These are phyloP conservation scores for Arabidopsis thaliana DNA, from an alignment of 345 rosid genomes.

Conservation along the genomic window TAIR10.1 NC_003070.9:1434001-1434500, in stretches of 20 bases:
- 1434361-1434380: constrained; percentile 12
- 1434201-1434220: not conserved
- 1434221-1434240: constrained; percentile 13
- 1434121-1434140: not conserved
- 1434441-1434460: constrained; percentile 3
- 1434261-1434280: constrained; percentile 2
- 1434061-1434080: not conserved
- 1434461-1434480: constrained; percentile 12
- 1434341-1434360: constrained; percentile 9
- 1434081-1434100: not conserved
- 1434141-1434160: not conserved
- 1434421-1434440: not conserved
- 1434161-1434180: constrained; percentile 6
- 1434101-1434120: constrained; percentile 11
- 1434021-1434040: not conserved
- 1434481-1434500: constrained; percentile 17
- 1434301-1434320: constrained; percentile 20
- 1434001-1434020: not conserved
- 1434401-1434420: constrained; percentile 8
- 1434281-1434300: not conserved
- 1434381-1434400: constrained; percentile 24
- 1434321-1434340: constrained; percentile 7
- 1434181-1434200: not conserved
- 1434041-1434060: not conserved
- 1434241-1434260: constrained; percentile 25